Evolutionary conservation across 176 grass and related monocot genomes (phyloP), one percentile per base, ranked within the genome.

Genomic region (Cymbopogon citratus): DNA sequence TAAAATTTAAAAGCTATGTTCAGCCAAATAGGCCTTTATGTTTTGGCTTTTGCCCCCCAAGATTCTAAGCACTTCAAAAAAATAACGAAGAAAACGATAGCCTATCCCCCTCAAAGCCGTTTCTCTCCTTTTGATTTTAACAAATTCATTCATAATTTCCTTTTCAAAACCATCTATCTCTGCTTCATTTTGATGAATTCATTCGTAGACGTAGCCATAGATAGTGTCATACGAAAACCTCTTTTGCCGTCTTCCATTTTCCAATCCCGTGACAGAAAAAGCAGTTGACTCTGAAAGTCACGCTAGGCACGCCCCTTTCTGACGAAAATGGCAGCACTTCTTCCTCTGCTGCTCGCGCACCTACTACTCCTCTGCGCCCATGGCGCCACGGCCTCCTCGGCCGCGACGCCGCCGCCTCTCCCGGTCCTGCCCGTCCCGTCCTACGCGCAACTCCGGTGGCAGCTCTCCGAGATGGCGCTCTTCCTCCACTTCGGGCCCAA

Each of bases 401-500:
- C 33, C 24, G 23, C 81, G 41, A 74, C 80, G 18, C 87, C 87
- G 12, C 88, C 91, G 34, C 95, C 95, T 81, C 92, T 97, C 21
- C 86, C 88, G 12, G 28, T 97, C 59, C 78, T 86, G 23, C 92
- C 95, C 7, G 39, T 97, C 35, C 95, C 95, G 16, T 87, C 92
- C 48, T 87, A 93, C 78, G 82, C 92, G 69, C 95, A 97, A 81
- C 84, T 97, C 34, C 73, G 64, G 44, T 97, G 95, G 95, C 95
- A 97, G 79, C 84, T 90, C 51, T 87, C 89, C 65, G 95, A 97
- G 87, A 94, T 94, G 92, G 92, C 95, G 27, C 78, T 94, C 78
- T 97, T 97, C 78, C 79, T 94, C 81, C 95, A 97, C 78, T 97
- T 97, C 84, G 95, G 95, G 38, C 87, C 95, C 83, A 97, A 94